Evolutionary conservation across 805 yeast genomes (phyloP), one percentile per base, ranked within the genome.

Genomic region (Candida caryicola): DNA sequence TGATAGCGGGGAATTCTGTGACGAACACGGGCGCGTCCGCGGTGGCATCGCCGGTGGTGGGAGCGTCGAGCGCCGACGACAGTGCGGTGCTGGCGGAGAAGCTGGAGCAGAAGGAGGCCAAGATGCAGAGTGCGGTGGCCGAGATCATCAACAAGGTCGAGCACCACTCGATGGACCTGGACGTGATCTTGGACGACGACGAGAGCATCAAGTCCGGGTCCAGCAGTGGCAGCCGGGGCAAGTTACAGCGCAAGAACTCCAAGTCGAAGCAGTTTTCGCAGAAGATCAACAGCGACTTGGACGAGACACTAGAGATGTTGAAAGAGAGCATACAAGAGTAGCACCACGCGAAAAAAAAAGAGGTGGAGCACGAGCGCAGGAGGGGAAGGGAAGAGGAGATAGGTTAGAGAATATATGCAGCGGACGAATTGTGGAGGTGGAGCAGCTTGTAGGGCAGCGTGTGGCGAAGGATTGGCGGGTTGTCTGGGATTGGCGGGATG

Each of bases 221-320:
- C 16, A 39, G 42, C 23, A 34, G 27, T 13, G 35, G 31, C 36
- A 27, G 37, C 16, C 31, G 29, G 17, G 27, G 38, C 7, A n/a
- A 28, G 32, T 27, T 62, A 28, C 38, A 48, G 19, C 45, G 66
- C 15, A 55, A 54, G 33, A 59, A 60, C 27, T 57, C 67, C 33
- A 62, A 50, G 44, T 51, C 65, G 21, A 66, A 65, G 48, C 57
- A 56, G 44, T 64, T 66, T 44, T 52, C 59, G 34, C 44, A 51
- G 31, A 62, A 62, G 38, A 48, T 68, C 34, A 55, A 64, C 44
- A 55, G 44, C 29, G 69, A 59, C 23, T 45, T 68, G 36, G 65
- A 67, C 33, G 54, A 55, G 36, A 68, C 74, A 3, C 43, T 68
- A 34, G 59, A 60, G 36, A 65, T 68, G 69, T 50, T 68, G 27